Conservation (phyloP, 305 asterid species). For the Withania somnifera region DNA sequence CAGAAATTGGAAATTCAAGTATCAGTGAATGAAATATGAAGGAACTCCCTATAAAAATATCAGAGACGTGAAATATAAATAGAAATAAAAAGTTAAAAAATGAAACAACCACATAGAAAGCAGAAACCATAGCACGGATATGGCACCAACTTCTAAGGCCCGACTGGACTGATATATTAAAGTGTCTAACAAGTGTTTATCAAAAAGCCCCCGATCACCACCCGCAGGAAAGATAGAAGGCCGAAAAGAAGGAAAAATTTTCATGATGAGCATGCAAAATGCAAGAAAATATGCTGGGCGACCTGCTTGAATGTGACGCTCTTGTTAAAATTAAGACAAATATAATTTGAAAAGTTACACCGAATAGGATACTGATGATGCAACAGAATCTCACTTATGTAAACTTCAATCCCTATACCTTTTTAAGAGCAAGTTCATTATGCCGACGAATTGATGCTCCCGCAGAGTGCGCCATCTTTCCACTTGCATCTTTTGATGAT, state of each 20-base stretch:
- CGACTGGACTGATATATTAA: background rate
- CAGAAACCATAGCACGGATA: background rate
- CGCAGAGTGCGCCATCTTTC: slow-evolving; percentile 76
- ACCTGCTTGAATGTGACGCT: background rate
- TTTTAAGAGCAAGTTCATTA: slow-evolving; percentile 79
- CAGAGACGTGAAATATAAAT: background rate
- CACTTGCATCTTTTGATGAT: slow-evolving; percentile 86
- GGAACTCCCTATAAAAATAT: background rate
- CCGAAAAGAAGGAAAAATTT: too few relatives aligned
- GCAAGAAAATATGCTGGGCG: background rate
- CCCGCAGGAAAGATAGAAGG: background rate
- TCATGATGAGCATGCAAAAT: background rate
- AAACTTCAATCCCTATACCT: slow-evolving; percentile 30
- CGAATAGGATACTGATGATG: background rate
- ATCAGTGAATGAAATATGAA: background rate
- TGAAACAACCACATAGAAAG: background rate
- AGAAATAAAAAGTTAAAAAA: background rate
- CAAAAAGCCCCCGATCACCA: background rate
- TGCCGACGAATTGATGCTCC: slow-evolving; percentile 96
- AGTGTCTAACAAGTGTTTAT: background rate
- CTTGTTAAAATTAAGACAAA: background rate
- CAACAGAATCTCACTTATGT: background rate
- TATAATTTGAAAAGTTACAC: background rate
- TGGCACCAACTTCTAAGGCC: background rate
- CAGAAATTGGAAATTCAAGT: background rate